Evolutionary conservation across 2,329 filamentous ascomycete species (phyloP).

Genomic region (Emergomyces pasteurianus): DNA sequence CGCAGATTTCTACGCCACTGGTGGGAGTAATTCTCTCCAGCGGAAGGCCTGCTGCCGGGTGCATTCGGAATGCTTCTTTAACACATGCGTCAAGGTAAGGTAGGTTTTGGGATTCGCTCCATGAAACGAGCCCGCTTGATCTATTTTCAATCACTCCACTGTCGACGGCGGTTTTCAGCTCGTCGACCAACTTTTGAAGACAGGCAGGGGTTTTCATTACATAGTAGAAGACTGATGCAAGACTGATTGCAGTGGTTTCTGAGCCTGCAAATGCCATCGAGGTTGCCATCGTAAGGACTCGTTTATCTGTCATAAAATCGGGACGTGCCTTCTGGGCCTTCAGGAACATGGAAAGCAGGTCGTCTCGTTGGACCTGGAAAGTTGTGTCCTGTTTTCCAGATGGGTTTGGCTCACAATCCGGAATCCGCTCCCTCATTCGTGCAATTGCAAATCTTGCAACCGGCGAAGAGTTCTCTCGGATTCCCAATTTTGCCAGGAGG

Average conservation of each 20-base stretch:
- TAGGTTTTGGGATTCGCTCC: conserved; percentile 56
- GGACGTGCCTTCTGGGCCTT: conserved; percentile 15
- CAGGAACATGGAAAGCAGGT: conserved; percentile 19
- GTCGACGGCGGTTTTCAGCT: conserved; percentile 50
- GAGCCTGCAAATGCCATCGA: conserved; percentile 50
- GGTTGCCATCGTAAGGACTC: conserved; percentile 19
- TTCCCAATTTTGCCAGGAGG: conserved; percentile 52
- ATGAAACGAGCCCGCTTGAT: conserved; percentile 50
- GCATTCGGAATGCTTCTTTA: conserved; percentile 65
- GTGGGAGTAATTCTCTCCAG: conserved; percentile 62
- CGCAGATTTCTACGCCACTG: conserved; percentile 51
- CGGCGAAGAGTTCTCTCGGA: conserved; percentile 58
- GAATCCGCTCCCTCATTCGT: conserved; percentile 53
- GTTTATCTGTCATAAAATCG: conserved; percentile 19
- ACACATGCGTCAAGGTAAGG: conserved; percentile 67
- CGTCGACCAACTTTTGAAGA: conserved; percentile 30
- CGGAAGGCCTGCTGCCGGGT: conserved; percentile 60
- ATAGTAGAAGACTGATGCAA: conserved; percentile 62
- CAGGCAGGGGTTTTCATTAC: conserved; percentile 49
- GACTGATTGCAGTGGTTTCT: conserved; percentile 67
- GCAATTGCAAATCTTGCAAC: conserved; percentile 60
- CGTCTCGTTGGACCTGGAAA: conserved; percentile 54
- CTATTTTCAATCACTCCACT: conserved; percentile 34
- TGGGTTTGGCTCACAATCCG: conserved; percentile 18
- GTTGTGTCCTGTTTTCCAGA: conserved; percentile 28